Conservation (phyloP, 2,329 filamentous ascomycete species). For the Exophiala dermatitidis region DNA sequence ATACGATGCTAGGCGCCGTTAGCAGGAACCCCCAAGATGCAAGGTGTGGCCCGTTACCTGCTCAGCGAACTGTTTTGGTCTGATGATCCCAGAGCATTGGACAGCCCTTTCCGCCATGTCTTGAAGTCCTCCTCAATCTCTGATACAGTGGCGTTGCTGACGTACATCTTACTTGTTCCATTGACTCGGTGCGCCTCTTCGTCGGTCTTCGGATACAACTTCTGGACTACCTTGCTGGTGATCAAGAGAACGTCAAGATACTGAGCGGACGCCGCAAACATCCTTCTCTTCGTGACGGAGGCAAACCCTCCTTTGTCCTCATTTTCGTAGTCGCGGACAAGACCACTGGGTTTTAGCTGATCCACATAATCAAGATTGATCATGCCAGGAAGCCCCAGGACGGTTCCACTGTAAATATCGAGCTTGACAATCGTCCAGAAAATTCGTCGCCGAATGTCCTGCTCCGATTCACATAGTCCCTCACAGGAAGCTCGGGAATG, state of each 20-base stretch:
- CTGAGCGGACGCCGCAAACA: constrained; percentile 18
- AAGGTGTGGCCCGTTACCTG: constrained; percentile 7
- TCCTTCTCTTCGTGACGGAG: constrained; percentile 7
- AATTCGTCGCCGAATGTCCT: constrained; percentile 7
- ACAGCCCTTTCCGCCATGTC: constrained; percentile 13
- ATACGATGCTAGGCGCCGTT: constrained; percentile 9
- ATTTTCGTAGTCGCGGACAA: constrained; percentile 8
- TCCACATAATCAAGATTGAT: constrained; percentile 20
- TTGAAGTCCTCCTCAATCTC: constrained; percentile 19
- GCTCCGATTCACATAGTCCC: constrained; percentile 4
- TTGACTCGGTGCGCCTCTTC: constrained; percentile 8
- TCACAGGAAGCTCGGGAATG: constrained; percentile 17
- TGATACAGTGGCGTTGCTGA: constrained; percentile 11
- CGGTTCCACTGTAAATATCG: constrained; percentile 19
- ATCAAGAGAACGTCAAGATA: constrained; percentile 19
- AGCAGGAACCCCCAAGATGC: neutral
- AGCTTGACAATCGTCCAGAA: constrained; percentile 23
- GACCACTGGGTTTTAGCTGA: constrained; percentile 11
- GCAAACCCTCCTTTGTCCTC: constrained; percentile 5
- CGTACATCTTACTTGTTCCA: constrained; percentile 9
- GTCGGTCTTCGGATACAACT: constrained; percentile 16
- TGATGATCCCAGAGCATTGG: constrained; percentile 5
- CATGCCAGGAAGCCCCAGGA: constrained; percentile 18
- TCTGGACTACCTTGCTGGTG: constrained; percentile 12
- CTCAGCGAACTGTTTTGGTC: constrained; percentile 2